Percentiles rank a stretch among this genome's conserved stretches.
Conservation (phyloP, 192 early-diverging fungal species). For the Chytriomyces confervae region DNA sequence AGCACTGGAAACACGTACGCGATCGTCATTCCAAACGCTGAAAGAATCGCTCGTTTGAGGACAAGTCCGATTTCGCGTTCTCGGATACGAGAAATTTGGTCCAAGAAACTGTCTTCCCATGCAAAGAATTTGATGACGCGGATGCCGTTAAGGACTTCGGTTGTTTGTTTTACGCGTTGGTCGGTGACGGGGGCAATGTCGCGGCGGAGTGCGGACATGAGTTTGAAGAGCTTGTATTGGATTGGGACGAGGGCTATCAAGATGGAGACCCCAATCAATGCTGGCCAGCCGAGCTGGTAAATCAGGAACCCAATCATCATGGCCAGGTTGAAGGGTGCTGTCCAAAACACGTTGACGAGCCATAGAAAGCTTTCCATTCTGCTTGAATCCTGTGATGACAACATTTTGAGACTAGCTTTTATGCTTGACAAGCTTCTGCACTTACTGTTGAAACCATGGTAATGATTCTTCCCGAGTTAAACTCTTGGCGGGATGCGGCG, state of each 20-base stretch:
- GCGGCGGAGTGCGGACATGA: constrained; percentile 43
- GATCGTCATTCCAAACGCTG: constrained; percentile 48
- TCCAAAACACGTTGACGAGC: constrained; percentile 55
- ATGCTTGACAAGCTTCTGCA: background rate
- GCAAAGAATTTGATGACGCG: constrained; percentile 77
- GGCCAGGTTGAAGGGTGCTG: constrained; percentile 69
- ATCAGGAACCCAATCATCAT: constrained; percentile 61
- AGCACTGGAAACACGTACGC: constrained; percentile 54
- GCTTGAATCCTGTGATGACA: background rate
- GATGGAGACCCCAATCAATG: constrained; percentile 53
- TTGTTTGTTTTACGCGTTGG: constrained; percentile 69
- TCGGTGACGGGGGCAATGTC: constrained; percentile 64
- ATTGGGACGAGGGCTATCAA: constrained; percentile 48
- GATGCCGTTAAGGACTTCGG: constrained; percentile 73
- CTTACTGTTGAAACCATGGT: background rate
- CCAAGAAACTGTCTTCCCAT: constrained; percentile 69
- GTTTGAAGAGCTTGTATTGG: constrained; percentile 42
- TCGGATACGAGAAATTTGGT: constrained; percentile 69
- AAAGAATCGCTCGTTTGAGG: constrained; percentile 34
- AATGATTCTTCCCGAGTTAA: constrained; percentile 54
- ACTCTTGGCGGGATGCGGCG: constrained; percentile 57
- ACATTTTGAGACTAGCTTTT: constrained; percentile 7
- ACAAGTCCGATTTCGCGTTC: constrained; percentile 60
- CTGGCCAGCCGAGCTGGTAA: constrained; percentile 43
- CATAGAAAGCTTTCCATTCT: constrained; percentile 53